Evolutionary conservation across 2,329 filamentous ascomycete genomes (phyloP), one percentile per base, ranked within the genome.

Genomic region (Dothistroma septosporum): DNA sequence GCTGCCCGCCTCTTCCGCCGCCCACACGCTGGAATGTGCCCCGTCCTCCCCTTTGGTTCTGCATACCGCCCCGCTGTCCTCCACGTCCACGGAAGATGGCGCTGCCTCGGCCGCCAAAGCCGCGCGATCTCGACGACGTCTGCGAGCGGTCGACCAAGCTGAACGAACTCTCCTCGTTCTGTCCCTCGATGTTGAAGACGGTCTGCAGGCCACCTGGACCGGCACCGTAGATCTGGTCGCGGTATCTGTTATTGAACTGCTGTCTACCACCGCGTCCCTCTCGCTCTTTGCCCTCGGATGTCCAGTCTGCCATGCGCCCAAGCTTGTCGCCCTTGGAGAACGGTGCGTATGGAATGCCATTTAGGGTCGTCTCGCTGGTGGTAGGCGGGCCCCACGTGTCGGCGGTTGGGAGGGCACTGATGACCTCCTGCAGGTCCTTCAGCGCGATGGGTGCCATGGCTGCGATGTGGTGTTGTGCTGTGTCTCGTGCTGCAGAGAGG

Each of bases 301-400:
- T 96, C 94, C 94, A 99, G 82, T 99, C 94, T 63, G 94, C 94
- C 92, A 99, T 97, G 76, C 94, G 92, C 74, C 94, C 94, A 62
- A 99, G 83, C 84, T 97, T 97, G 82, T 99, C 94, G 76, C 91
- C 92, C 80, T 99, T 99, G 69, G 92, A 97, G 83, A 94, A 99
- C 63, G 94, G 94, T 70, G 94, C 94, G 77, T 97, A 99, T 44
- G 94, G 94, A 54, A 97, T 91, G 75, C 94, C 94, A 75, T 96
- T 88, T 72, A 97, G 85, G 64, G 90, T 96, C 66, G 91, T 96
- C 76, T 96, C 91, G 71, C 81, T 86, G 63, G 92, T 89, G 69
- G 89, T 85, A 63, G 89, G 77, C 57, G 93, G 93, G 62, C 94
- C 94, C 94, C 94, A 99, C 66, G 75, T 74, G 64, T 78, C 76